Evolutionary conservation across 108 stramenopile species (phyloP).

Genomic region (Asterionellopsis glacialis): DNA sequence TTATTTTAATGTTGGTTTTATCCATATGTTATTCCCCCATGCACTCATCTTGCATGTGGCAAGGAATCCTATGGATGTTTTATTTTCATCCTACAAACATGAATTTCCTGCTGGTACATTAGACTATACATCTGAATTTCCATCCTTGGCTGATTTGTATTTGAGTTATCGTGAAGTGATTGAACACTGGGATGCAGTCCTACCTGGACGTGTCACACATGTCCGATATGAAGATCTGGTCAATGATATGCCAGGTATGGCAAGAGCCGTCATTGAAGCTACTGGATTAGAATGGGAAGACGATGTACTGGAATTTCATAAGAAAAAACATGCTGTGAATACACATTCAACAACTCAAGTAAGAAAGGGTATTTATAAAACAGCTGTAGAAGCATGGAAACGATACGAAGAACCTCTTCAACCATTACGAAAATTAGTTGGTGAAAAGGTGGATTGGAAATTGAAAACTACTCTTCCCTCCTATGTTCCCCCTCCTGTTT

Average conservation of each 20-base stretch:
- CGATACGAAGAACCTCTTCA: constrained; percentile 52
- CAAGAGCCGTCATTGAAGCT: constrained; percentile 46
- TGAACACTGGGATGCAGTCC: constrained; percentile 75
- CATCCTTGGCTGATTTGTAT: constrained; percentile 63
- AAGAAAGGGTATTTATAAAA: constrained; percentile 68
- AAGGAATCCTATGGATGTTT: constrained; percentile 80
- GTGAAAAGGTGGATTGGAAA: constrained; percentile 37
- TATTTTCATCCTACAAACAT: constrained; percentile 81
- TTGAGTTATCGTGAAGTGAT: constrained; percentile 68
- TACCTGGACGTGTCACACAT: constrained; percentile 81
- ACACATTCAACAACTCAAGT: constrained; percentile 86
- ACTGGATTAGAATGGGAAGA: constrained; percentile 63
- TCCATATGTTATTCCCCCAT: constrained; percentile 85
- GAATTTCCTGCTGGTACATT: constrained; percentile 73
- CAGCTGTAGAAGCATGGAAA: constrained; percentile 74
- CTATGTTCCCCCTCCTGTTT: constrained; percentile 8
- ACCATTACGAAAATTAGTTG: constrained; percentile 43
- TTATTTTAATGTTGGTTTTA: constrained; percentile 79
- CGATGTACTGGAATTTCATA: constrained; percentile 73
- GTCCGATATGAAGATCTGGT: constrained; percentile 86
- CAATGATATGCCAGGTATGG: constrained; percentile 58
- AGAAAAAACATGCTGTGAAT: constrained; percentile 86
- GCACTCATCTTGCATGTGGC: constrained; percentile 80
- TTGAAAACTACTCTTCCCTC: constrained; percentile 50
- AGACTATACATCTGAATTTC: constrained; percentile 74